Evolutionary conservation across 2,329 filamentous ascomycete species (phyloP).

Genomic region (Chaetomium globosum): DNA sequence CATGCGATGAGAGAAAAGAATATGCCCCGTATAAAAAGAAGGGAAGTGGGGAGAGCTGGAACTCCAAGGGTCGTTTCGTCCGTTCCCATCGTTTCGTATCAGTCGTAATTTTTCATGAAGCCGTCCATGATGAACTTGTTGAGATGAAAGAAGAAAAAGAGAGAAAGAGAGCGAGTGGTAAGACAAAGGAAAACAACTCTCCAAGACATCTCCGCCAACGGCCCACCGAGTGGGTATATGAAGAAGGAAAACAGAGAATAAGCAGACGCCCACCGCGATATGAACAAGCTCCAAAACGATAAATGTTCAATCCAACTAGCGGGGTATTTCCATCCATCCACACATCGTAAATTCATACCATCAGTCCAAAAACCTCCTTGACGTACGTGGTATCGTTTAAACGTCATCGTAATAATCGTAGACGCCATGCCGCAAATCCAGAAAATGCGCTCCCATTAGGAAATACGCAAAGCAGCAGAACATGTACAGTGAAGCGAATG

Average conservation of each 20-base stretch:
- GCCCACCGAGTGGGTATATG: constrained; percentile 21
- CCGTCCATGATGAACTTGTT: constrained; percentile 24
- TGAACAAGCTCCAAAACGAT: constrained; percentile 34
- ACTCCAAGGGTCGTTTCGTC: constrained; percentile 19
- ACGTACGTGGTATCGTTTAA: constrained; percentile 20
- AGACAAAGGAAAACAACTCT: constrained; percentile 18
- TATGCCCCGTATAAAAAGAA: not conserved
- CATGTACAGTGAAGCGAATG: constrained; percentile 35
- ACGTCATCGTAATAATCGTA: constrained; percentile 33
- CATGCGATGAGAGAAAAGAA: constrained; percentile 1
- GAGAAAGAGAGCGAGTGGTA: constrained; percentile 11
- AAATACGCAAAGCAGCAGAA: constrained; percentile 24
- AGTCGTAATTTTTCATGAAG: constrained; percentile 26
- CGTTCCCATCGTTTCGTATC: constrained; percentile 24
- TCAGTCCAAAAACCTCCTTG: constrained; percentile 18
- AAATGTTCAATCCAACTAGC: constrained; percentile 35
- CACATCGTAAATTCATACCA: constrained; percentile 23
- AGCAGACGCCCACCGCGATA: constrained; percentile 31
- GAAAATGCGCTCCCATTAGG: not conserved
- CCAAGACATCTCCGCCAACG: constrained; percentile 10
- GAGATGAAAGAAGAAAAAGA: constrained; percentile 13
- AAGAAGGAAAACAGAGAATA: constrained; percentile 14
- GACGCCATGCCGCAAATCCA: constrained; percentile 18
- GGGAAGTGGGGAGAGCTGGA: not conserved
- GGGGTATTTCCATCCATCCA: constrained; percentile 35